A percentile compares a stretch with the other conserved stretches of the same genome.
Evolutionary conservation across 345 rosid genomes (phyloP).

Genomic region (Erysimum cheiranthoides): DNA sequence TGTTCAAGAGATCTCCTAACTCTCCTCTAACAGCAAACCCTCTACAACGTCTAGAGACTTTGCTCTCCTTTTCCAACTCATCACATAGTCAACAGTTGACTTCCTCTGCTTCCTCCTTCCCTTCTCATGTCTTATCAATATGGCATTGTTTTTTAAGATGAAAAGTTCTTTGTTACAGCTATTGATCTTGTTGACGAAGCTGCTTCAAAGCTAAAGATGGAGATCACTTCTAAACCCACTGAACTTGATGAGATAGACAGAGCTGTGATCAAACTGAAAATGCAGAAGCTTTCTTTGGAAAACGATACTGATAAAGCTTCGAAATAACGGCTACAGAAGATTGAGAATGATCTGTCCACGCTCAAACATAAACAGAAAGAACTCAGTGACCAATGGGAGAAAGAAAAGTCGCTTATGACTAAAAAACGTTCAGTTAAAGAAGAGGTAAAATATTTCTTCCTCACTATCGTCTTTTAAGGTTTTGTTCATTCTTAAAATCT

Average conservation of each 20-base stretch:
- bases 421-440: constrained; percentile 76
- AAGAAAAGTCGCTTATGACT: constrained; percentile 72
- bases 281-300: constrained; percentile 84
- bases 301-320: constrained; percentile 81
- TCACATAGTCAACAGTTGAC: no score
- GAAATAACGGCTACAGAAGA: constrained; percentile 75
- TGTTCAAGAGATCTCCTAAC: no score
- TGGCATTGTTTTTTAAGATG: background rate
- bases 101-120: background rate
- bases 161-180: constrained; percentile 54
- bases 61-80: no score
- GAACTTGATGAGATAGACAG: constrained; percentile 89
- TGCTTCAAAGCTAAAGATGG: constrained; percentile 92
- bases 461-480: background rate
- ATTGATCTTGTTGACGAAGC: constrained; percentile 98
- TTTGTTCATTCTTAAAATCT: background rate
- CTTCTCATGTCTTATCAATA: background rate
- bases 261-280: constrained; percentile 78
- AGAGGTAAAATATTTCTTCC: constrained; percentile 57
- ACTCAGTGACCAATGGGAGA: constrained; percentile 70
- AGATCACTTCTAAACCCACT: constrained; percentile 87
- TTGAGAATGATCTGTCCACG: constrained; percentile 62
- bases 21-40: no score
- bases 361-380: constrained; percentile 76
- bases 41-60: no score